Conservation (phyloP, 2,329 filamentous ascomycete genomes). For the Exophiala sp. region DNA sequence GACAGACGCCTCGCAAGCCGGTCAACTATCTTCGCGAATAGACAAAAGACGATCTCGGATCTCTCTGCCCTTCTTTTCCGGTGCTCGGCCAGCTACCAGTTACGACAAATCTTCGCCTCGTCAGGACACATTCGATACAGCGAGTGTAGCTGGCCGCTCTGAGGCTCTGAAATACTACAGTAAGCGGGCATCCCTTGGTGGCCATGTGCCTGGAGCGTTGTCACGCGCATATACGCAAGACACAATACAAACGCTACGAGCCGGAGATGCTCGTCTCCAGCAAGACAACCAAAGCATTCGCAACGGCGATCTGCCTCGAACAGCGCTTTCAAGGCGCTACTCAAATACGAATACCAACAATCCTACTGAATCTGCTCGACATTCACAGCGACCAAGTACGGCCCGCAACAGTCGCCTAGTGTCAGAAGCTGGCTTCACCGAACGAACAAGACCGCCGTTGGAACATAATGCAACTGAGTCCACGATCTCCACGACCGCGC, state of each 20-base stretch:
- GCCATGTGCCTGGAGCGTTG: slow-evolving; percentile 21
- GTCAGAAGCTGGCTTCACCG: slow-evolving; percentile 29
- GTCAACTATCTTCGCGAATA: slow-evolving; percentile 3
- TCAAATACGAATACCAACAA: slow-evolving; percentile 24
- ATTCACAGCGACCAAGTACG: slow-evolving; percentile 11
- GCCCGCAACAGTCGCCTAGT: slow-evolving; percentile 31
- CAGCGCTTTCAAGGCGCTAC: slow-evolving; percentile 19
- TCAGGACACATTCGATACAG: slow-evolving; percentile 19
- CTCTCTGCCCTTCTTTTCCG: slow-evolving; percentile 27
- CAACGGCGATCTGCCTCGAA: slow-evolving; percentile 7
- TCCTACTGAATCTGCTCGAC: slow-evolving; percentile 11
- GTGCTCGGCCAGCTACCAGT: slow-evolving; percentile 20
- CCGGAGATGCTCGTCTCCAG: not conserved
- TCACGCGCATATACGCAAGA: slow-evolving; percentile 19
- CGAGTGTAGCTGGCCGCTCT: slow-evolving; percentile 18
- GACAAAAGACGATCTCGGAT: slow-evolving; percentile 25
- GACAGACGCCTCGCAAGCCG: slow-evolving; percentile 33
- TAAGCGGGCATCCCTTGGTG: slow-evolving; percentile 26
- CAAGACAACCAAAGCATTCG: slow-evolving; percentile 13
- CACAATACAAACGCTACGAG: slow-evolving; percentile 4
- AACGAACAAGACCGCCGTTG: slow-evolving; percentile 35
- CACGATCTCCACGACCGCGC: slow-evolving; percentile 79
- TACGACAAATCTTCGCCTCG: slow-evolving; percentile 20
- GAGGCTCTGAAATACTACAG: slow-evolving; percentile 20
- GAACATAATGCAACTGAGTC: slow-evolving; percentile 63